Percentiles rank a stretch among this genome's conserved stretches.
Evolutionary conservation across 352 stramenopile genomes (phyloP).

Genomic region (Globisporangium irregulare): DNA sequence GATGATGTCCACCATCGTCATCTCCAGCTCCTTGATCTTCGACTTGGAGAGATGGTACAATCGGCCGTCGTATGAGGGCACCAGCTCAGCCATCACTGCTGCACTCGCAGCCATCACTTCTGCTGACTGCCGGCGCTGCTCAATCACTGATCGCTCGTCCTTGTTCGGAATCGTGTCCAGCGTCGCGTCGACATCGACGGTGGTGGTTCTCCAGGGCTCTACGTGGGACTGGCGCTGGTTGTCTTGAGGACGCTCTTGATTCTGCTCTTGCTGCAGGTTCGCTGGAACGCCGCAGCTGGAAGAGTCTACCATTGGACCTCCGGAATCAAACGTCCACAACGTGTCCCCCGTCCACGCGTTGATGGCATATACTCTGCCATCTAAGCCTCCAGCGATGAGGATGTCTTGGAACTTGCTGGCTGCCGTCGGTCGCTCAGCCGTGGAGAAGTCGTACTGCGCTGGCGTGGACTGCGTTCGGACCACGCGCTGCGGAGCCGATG

Average conservation of each 20-base stretch:
- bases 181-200: slow-evolving; percentile 29
- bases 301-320: slow-evolving; percentile 76
- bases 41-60: slow-evolving; percentile 71
- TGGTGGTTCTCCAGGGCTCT: slow-evolving; percentile 7
- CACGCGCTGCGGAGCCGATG: neutral
- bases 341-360: slow-evolving; percentile 78
- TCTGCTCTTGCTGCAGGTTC: slow-evolving; percentile 11
- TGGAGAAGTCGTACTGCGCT: slow-evolving; percentile 9
- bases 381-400: slow-evolving; percentile 66
- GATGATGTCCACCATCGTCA: slow-evolving; percentile 77
- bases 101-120: slow-evolving; percentile 29
- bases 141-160: slow-evolving; percentile 29
- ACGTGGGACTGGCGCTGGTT: neutral
- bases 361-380: slow-evolving; percentile 73
- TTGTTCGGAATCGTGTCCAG: slow-evolving; percentile 15
- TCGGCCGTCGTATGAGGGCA: slow-evolving; percentile 74
- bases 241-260: slow-evolving; percentile 6
- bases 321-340: slow-evolving; percentile 81
- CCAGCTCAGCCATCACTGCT: slow-evolving; percentile 51
- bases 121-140: slow-evolving; percentile 20
- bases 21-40: slow-evolving; percentile 64
- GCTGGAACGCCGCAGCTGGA: slow-evolving; percentile 32
- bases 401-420: slow-evolving; percentile 32
- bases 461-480: slow-evolving; percentile 8
- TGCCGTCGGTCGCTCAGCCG: neutral